Conservation (phyloP, 192 early-diverging fungal genomes). For the Cetraspora pellucida region DNA sequence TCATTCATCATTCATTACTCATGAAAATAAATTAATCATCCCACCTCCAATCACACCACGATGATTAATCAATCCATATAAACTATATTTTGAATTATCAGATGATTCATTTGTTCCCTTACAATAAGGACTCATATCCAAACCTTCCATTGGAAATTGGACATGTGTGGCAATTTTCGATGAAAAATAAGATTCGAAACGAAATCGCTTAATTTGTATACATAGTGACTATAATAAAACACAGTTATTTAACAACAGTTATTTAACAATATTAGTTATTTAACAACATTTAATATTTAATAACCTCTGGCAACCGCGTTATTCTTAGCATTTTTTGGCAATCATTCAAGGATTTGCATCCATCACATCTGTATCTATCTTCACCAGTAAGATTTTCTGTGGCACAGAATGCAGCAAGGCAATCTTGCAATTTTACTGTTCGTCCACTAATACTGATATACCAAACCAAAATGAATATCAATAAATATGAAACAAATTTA, state of each 20-base stretch:
- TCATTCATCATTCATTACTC: neutral
- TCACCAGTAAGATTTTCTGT: constrained; percentile 47
- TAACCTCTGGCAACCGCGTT: constrained; percentile 41
- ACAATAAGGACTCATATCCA: constrained; percentile 47
- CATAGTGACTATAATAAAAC: constrained; percentile 35
- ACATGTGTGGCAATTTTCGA: constrained; percentile 50
- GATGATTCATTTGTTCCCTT: constrained; percentile 20
- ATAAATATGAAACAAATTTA: neutral
- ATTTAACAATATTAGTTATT: no score
- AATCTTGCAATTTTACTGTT: constrained; percentile 44
- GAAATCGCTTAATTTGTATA: constrained; percentile 47
- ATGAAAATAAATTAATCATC: no score
- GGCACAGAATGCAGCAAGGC: constrained; percentile 45
- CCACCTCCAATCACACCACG: constrained; percentile 45
- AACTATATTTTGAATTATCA: constrained; percentile 37
- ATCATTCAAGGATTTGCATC: constrained; percentile 43
- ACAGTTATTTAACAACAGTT: no score
- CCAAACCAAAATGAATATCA: neutral
- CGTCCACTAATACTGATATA: constrained; percentile 33
- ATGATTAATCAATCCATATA: constrained; percentile 47
- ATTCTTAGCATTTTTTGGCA: constrained; percentile 44
- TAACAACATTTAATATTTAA: neutral
- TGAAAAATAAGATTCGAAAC: constrained; percentile 41
- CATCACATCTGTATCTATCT: constrained; percentile 42
- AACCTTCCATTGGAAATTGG: constrained; percentile 49